Percentiles rank a stretch among this genome's conserved stretches.
Conservation (phyloP, 768 basidiomycete species). For the Pleurotus djamor region DNA sequence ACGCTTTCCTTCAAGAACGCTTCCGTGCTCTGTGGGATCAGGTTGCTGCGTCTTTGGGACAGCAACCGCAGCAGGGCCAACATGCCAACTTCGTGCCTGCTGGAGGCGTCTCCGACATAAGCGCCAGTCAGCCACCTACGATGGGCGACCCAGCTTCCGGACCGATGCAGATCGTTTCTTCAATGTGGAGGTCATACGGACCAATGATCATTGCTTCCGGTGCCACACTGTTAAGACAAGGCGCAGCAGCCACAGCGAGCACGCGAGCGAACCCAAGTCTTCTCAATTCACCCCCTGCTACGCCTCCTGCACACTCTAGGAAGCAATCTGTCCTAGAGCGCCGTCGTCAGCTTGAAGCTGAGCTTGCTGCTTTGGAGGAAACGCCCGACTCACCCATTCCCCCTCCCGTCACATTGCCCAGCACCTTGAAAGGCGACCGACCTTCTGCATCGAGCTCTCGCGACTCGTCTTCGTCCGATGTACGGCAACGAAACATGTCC, state of each 20-base stretch:
- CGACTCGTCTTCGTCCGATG: slow-evolving; percentile 35
- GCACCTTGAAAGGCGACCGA: slow-evolving; percentile 23
- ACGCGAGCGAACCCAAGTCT: slow-evolving; percentile 23
- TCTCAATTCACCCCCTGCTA: slow-evolving; percentile 18
- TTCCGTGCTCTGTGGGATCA: slow-evolving; percentile 67
- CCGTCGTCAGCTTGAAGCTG: slow-evolving; percentile 51
- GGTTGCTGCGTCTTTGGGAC: slow-evolving; percentile 46
- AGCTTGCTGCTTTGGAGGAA: slow-evolving; percentile 49
- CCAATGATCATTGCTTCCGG: slow-evolving; percentile 70
- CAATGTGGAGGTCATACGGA: slow-evolving; percentile 79
- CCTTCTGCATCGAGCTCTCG: slow-evolving; percentile 29
- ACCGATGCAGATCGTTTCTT: slow-evolving; percentile 61
- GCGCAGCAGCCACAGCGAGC: slow-evolving; percentile 35
- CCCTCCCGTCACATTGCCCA: slow-evolving; percentile 27
- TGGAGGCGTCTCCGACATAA: slow-evolving; percentile 12
- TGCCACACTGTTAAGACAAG: slow-evolving; percentile 56
- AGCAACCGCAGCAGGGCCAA: slow-evolving; percentile 23
- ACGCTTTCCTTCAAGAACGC: slow-evolving; percentile 63
- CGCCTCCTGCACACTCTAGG: slow-evolving; percentile 18
- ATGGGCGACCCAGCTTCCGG: slow-evolving; percentile 56
- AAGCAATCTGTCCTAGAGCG: slow-evolving; percentile 39
- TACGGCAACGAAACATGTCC: slow-evolving; percentile 37
- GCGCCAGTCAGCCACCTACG: slow-evolving; percentile 38
- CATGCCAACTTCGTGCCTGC: slow-evolving; percentile 15
- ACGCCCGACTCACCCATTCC: slow-evolving; percentile 15